phyloP scores from a whole-genome alignment of 31 red algal genomes.

The Asparagopsis taxiformis region DNA sequence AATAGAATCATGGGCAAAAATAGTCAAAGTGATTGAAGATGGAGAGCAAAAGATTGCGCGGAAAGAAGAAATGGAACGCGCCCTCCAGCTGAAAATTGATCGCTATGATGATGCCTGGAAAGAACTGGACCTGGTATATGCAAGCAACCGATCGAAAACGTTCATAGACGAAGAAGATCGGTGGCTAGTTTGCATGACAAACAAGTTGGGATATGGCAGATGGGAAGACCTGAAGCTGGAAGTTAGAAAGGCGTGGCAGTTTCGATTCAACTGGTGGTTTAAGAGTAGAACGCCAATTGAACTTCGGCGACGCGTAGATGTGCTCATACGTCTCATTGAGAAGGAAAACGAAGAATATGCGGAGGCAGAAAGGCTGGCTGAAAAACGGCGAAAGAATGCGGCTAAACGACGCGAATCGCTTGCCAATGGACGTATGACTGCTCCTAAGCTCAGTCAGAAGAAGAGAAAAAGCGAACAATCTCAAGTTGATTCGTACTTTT shows the following conservation, averaged over 20 bases:
- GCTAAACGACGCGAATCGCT: slow-evolving; percentile 40
- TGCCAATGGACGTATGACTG: slow-evolving; percentile 25
- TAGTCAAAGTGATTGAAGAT: slow-evolving; percentile 86
- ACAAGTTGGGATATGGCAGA: slow-evolving; percentile 91
- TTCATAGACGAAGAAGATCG: slow-evolving; percentile 99
- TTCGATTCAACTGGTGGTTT: slow-evolving; percentile 99
- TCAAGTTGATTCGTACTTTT: slow-evolving; percentile 72
- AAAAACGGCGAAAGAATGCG: slow-evolving; percentile 66
- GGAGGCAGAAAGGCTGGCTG: slow-evolving; percentile 44
- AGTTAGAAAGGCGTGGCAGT: slow-evolving; percentile 87
- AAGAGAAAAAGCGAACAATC: slow-evolving; percentile 76
- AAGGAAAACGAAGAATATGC: slow-evolving; percentile 88
- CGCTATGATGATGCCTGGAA: slow-evolving; percentile 80
- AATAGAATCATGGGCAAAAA: slow-evolving; percentile 76
- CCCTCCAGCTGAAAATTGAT: slow-evolving; percentile 74
- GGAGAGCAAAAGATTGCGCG: slow-evolving; percentile 95
- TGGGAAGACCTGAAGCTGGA: slow-evolving; percentile 97
- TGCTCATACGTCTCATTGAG: slow-evolving; percentile 91
- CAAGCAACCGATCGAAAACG: slow-evolving; percentile 73
- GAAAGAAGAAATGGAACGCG: slow-evolving; percentile 86
- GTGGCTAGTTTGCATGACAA: slow-evolving; percentile 94
- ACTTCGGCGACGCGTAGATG: slow-evolving; percentile 90
- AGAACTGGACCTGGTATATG: slow-evolving; percentile 68
- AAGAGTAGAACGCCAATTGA: slow-evolving; percentile 95
- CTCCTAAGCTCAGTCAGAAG: slow-evolving; percentile 27